These are phyloP conservation scores for Saccharomyces pastorianus DNA, from an alignment of 1,139 yeast genomes.

Conservation along the genomic window DNA sequence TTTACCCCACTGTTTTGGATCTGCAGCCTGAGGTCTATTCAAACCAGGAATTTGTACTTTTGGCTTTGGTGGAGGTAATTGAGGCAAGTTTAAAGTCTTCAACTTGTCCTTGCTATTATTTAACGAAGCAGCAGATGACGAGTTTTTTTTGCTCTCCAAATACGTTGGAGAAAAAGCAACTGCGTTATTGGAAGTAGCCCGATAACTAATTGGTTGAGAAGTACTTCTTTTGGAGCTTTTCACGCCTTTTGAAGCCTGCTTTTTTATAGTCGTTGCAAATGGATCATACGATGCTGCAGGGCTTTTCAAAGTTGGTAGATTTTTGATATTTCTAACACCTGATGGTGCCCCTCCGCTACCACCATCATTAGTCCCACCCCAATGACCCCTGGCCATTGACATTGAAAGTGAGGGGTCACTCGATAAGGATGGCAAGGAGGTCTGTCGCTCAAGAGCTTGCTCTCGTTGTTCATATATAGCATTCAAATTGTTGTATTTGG, in stretches of 20 bases:
- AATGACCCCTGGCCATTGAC: conserved; percentile 7
- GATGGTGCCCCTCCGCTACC: conserved; percentile 25
- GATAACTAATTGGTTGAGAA: not conserved
- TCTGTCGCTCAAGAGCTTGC: conserved; percentile 19
- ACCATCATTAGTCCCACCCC: conserved; percentile 6
- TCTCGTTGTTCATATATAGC: conserved; percentile 28
- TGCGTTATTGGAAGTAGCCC: conserved; percentile 4
- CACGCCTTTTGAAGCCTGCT: conserved; percentile 1
- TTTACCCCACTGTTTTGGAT: conserved; percentile 30
- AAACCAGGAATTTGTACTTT: conserved; percentile 37
- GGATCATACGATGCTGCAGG: conserved; percentile 19
- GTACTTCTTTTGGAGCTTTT: conserved; percentile 3
- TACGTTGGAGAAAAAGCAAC: conserved; percentile 9
- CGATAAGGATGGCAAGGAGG: conserved; percentile 51
- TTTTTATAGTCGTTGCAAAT: conserved; percentile 7
- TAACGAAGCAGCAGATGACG: conserved; percentile 7
- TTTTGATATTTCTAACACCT: conserved; percentile 7
- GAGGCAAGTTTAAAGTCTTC: conserved; percentile 44
- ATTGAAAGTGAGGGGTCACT: conserved; percentile 24
- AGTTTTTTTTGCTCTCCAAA: conserved; percentile 5
- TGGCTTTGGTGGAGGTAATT: conserved; percentile 38
- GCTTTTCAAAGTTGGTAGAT: conserved; percentile 25
- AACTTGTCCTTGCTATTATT: conserved; percentile 15
- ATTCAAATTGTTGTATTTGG: conserved; percentile 32
- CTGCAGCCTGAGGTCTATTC: conserved; percentile 28